phyloP scores from a whole-genome alignment of 1,284 basidiomycete species.

The Heliocybe sulcata region DNA sequence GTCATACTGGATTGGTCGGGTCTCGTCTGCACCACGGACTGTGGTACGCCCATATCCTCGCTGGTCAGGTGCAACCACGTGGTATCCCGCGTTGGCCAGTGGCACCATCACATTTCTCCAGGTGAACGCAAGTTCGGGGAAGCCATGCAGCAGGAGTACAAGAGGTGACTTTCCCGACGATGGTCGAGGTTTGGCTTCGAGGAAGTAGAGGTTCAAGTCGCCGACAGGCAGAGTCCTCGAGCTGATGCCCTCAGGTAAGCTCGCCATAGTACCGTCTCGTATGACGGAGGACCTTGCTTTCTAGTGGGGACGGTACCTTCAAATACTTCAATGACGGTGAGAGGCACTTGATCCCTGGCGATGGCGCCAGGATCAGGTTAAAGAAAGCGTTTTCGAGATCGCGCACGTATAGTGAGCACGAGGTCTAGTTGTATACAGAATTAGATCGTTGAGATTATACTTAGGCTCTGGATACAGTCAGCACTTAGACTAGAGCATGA shows the following conservation, averaged over 20 bases:
- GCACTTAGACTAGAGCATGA: too few relatives aligned
- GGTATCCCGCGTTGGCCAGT: slow-evolving; percentile 31
- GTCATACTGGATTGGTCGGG: slow-evolving; percentile 27
- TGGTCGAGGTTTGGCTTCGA: background rate
- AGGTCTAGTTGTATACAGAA: too few relatives aligned
- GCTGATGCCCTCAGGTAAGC: background rate
- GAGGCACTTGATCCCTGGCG: too few relatives aligned
- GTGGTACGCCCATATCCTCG: slow-evolving; percentile 26
- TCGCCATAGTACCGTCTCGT: background rate
- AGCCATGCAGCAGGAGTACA: slow-evolving; percentile 56
- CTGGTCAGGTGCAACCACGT: slow-evolving; percentile 27
- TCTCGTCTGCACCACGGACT: slow-evolving; percentile 7
- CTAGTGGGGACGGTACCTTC: too few relatives aligned
- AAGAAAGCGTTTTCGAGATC: too few relatives aligned
- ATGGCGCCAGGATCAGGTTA: too few relatives aligned
- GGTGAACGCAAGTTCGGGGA: slow-evolving; percentile 58
- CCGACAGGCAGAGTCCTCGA: background rate
- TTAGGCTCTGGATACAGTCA: too few relatives aligned
- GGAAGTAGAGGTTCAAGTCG: background rate
- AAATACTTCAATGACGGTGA: too few relatives aligned
- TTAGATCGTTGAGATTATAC: too few relatives aligned
- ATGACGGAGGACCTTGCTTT: too few relatives aligned
- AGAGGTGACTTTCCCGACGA: slow-evolving; percentile 25
- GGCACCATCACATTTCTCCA: slow-evolving; percentile 52
- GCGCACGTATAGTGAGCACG: too few relatives aligned